Percentiles rank a stretch among this genome's conserved stretches.
Conservation (phyloP, 2,329 filamentous ascomycete genomes). For the Atkinsonella hypoxylon region DNA sequence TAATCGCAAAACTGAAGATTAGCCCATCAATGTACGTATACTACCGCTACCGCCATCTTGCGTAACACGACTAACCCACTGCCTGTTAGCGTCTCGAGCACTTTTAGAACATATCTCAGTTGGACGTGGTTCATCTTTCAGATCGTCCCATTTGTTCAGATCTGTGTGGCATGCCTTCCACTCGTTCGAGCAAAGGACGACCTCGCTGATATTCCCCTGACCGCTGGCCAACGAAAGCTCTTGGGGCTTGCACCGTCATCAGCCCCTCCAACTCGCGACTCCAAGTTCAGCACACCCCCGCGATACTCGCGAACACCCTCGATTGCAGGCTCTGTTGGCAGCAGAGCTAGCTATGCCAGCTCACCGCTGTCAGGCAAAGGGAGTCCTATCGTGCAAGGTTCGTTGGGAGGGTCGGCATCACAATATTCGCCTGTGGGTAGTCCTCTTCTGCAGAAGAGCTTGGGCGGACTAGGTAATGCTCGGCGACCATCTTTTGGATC, state of each 20-base stretch:
- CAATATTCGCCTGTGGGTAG: conserved; percentile 34
- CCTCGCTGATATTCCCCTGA: conserved; percentile 80
- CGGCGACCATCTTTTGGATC: conserved; percentile 52
- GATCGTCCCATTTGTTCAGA: conserved; percentile 55
- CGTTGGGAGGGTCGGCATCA: conserved; percentile 27
- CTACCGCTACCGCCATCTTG: not conserved
- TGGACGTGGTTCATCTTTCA: conserved; percentile 38
- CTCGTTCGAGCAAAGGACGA: conserved; percentile 63
- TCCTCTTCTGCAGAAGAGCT: conserved; percentile 56
- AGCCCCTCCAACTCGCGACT: conserved; percentile 52
- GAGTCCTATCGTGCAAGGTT: conserved; percentile 30
- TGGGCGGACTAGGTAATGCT: conserved; percentile 38
- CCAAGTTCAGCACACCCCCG: conserved; percentile 69
- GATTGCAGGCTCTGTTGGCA: conserved; percentile 48
- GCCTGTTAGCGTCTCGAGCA: conserved; percentile 18
- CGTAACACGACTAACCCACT: not conserved
- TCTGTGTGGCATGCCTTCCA: conserved; percentile 57
- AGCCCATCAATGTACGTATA: conserved; percentile 25
- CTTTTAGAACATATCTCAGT: conserved; percentile 24
- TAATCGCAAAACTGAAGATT: conserved; percentile 23
- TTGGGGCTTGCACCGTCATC: conserved; percentile 65
- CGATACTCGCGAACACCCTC: conserved; percentile 70
- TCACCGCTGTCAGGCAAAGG: conserved; percentile 47
- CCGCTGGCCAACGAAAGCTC: conserved; percentile 60
- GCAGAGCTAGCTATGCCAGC: conserved; percentile 41